Evolutionary conservation across 441 rosid species (phyloP), one percentile per base, ranked within the genome.

Genomic region (Sinapis alba): DNA sequence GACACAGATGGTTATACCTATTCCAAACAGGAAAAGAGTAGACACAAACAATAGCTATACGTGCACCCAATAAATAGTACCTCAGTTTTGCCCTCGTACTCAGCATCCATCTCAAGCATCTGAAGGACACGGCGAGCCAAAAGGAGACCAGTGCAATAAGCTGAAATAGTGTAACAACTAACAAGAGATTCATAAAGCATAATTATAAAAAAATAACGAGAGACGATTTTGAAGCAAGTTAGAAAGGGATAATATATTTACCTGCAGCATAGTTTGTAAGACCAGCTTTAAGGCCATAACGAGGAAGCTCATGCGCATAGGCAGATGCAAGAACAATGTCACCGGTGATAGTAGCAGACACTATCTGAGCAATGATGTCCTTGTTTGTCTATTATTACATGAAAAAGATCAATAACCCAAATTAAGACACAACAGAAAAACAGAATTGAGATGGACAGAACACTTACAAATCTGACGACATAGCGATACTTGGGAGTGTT

Each of bases 71-170:
- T 30, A 12, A 62, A 7, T 36, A 7, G 7, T 20, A 62, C 67
- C 50, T 36, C 51, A 34, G 67, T 51, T 3, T 62, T 62, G 2
- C 67, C 67, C 51, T 62, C 67, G 51, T 62, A 62, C 51, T 62
- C 67, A 38, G 67, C 51, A 62, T 62, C 67, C 67, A 36, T 62
- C 30, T 62, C 67, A 20, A 62, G 67, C 51, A 62, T 62, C 30
- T 62, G 15, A 62, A 62, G 67, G 12, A 62, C 67, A 62, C 51
- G 67, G 3, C 51, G 67, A 62, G 67, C 67, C 67, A 62, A 21
- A 7, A 62, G 67, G 18, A 62, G 67, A 7, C 51, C 67, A 21
- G 67, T 62, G 1, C 67, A 62, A 36, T 36, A 62, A 3, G 67
- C 67, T 62, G 1, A 1, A 62, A 62, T 0, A 36, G 9, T 2